phyloP scores from a whole-genome alignment of 2,329 filamentous ascomycete species.

The Neonectria ditissima region DNA sequence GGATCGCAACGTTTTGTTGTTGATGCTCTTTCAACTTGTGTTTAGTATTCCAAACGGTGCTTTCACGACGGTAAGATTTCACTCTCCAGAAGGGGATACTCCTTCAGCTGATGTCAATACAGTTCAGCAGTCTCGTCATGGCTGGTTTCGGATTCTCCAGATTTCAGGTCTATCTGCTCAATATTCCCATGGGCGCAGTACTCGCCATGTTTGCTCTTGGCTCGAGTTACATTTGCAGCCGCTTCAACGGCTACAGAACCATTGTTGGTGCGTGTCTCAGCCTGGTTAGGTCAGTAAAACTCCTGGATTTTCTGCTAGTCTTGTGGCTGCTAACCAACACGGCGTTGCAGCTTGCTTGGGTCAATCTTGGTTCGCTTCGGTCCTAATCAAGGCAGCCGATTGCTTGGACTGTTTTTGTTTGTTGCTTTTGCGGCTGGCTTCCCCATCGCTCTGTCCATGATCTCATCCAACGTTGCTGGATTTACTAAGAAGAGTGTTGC shows the following conservation, averaged over 20 bases:
- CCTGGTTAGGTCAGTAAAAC: conserved; percentile 30
- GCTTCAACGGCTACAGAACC: conserved; percentile 35
- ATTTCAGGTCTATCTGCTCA: conserved; percentile 39
- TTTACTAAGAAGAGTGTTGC: conserved; percentile 42
- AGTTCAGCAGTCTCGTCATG: conserved; percentile 44
- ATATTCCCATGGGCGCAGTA: conserved; percentile 40
- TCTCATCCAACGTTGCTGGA: conserved; percentile 39
- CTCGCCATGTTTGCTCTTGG: conserved; percentile 34
- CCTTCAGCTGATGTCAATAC: neutral
- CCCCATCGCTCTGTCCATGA: conserved; percentile 34
- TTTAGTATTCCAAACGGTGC: conserved; percentile 41
- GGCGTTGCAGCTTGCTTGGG: conserved; percentile 23
- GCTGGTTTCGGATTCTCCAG: conserved; percentile 36
- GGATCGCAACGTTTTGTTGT: conserved; percentile 35
- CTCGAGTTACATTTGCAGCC: conserved; percentile 36
- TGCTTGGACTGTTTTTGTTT: conserved; percentile 36
- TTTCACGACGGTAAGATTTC: conserved; percentile 31
- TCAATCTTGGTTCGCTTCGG: conserved; percentile 37
- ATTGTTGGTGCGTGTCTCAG: conserved; percentile 33
- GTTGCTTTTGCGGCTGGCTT: conserved; percentile 39
- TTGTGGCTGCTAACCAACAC: neutral
- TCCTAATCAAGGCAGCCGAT: conserved; percentile 30
- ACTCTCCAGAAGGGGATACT: accelerated
- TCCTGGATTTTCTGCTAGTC: neutral
- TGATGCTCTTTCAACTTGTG: conserved; percentile 35